Percentiles rank a stretch among this genome's conserved stretches.
These are phyloP conservation scores for Emydomyces testavorans DNA, from an alignment of 2,329 filamentous ascomycete species.

Conservation along the genomic window DNA sequence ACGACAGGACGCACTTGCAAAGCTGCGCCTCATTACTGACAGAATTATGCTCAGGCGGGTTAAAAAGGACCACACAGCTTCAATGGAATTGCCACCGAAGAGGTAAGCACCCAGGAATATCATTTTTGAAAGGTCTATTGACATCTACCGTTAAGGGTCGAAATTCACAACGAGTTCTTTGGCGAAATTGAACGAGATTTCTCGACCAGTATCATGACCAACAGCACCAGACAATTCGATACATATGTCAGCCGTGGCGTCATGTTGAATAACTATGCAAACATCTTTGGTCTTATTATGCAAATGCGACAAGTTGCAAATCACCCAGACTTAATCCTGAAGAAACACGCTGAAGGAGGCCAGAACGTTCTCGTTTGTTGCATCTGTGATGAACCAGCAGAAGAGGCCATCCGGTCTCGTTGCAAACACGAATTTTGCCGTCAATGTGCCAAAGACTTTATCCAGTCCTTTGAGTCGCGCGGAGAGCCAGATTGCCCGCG, in stretches of 20 bases:
- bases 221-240: conserved; percentile 76
- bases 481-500: conserved; percentile 59
- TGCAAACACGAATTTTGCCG: conserved; percentile 92
- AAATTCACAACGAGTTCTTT: conserved; percentile 90
- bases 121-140: background rate
- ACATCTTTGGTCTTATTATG: conserved; percentile 98
- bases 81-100: conserved; percentile 94
- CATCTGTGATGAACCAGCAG: conserved; percentile 91
- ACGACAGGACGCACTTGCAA: conserved; percentile 61
- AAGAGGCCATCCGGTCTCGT: conserved; percentile 82
- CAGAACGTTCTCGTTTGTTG: conserved; percentile 86
- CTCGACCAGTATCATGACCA: conserved; percentile 89
- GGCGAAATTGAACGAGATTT: conserved; percentile 94
- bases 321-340: conserved; percentile 85
- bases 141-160: conserved; percentile 41
- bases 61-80: conserved; percentile 84
- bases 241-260: conserved; percentile 93
- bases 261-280: conserved; percentile 93
- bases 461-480: conserved; percentile 59
- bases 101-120: conserved; percentile 37
- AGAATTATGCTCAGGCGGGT: conserved; percentile 91
- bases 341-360: conserved; percentile 72
- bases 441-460: conserved; percentile 65
- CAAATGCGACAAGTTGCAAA: conserved; percentile 98
- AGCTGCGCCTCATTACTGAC: conserved; percentile 78